Conservation (phyloP, 2,329 filamentous ascomycete genomes). For the Stachybotrys echinatus region DNA sequence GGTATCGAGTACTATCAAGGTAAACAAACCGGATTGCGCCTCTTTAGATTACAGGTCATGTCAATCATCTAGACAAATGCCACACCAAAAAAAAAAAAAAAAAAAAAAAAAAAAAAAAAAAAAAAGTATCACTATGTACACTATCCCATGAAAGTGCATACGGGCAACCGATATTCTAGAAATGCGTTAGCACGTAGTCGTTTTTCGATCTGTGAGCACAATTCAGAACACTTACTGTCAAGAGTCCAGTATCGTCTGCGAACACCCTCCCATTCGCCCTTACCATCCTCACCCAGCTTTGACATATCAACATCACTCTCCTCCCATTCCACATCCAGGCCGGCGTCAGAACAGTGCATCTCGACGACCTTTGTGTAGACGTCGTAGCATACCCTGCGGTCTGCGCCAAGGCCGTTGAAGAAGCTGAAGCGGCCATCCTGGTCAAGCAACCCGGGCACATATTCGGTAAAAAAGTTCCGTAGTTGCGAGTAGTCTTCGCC, state of each 20-base stretch:
- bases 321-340: conserved; percentile 84
- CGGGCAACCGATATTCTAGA: conserved; percentile 65
- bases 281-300: conserved; percentile 57
- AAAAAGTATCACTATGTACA: too few species aligned
- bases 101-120: too few species aligned
- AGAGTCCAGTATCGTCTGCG: conserved; percentile 87
- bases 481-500: conserved; percentile 88
- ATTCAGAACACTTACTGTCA: conserved; percentile 47
- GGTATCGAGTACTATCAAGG: neutral
- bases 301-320: conserved; percentile 67
- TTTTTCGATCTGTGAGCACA: neutral
- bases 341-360: conserved; percentile 83
- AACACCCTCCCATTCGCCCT: conserved; percentile 83
- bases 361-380: conserved; percentile 91
- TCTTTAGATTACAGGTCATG: neutral
- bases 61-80: neutral
- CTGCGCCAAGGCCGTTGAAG: conserved; percentile 88
- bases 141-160: conserved; percentile 68
- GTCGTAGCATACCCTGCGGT: conserved; percentile 90
- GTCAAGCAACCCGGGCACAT: conserved; percentile 74
- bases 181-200: conserved; percentile 17
- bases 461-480: conserved; percentile 81
- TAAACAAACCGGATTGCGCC: neutral
- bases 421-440: conserved; percentile 73
- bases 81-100: neutral